Conservation (phyloP, 2,329 filamentous ascomycete genomes). For the Byssochlamys sp. region DNA sequence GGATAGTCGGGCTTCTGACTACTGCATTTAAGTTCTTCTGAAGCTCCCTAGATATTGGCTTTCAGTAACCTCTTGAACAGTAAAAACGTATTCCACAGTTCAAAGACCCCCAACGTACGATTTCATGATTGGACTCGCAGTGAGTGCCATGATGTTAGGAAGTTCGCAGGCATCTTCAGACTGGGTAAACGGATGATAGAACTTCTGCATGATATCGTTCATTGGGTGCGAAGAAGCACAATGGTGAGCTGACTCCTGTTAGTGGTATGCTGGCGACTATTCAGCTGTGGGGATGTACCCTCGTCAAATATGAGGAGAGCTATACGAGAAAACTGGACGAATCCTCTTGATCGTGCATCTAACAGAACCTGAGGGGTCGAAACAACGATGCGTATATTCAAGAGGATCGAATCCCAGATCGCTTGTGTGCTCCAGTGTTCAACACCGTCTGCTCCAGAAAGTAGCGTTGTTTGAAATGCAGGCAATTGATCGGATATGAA, state of each 20-base stretch:
- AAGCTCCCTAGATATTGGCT: conserved; percentile 38
- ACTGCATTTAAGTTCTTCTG: conserved; percentile 62
- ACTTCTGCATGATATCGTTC: conserved; percentile 61
- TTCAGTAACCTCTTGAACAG: background rate
- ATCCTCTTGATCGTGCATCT: conserved; percentile 66
- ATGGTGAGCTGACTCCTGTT: conserved; percentile 53
- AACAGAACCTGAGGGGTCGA: conserved; percentile 67
- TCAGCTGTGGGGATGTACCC: conserved; percentile 40
- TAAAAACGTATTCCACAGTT: background rate
- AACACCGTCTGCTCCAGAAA: conserved; percentile 60
- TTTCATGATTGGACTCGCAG: conserved; percentile 65
- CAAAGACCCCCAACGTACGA: conserved; percentile 35
- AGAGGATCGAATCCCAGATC: conserved; percentile 59
- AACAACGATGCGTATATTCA: conserved; percentile 60
- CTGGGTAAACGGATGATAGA: conserved; percentile 49
- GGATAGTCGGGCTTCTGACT: conserved; percentile 57
- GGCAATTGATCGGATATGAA: conserved; percentile 54
- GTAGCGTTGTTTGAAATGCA: conserved; percentile 46
- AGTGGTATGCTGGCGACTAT: conserved; percentile 3
- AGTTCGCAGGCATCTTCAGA: conserved; percentile 22
- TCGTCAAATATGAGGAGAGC: conserved; percentile 74
- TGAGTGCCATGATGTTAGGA: conserved; percentile 67
- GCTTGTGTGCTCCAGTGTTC: conserved; percentile 61
- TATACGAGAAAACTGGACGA: conserved; percentile 55
- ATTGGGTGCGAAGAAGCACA: conserved; percentile 56